Evolutionary conservation across 495 filamentous ascomycete species (phyloP), one percentile per base, ranked within the genome.

Genomic region (Elaphomyces granulatus): DNA sequence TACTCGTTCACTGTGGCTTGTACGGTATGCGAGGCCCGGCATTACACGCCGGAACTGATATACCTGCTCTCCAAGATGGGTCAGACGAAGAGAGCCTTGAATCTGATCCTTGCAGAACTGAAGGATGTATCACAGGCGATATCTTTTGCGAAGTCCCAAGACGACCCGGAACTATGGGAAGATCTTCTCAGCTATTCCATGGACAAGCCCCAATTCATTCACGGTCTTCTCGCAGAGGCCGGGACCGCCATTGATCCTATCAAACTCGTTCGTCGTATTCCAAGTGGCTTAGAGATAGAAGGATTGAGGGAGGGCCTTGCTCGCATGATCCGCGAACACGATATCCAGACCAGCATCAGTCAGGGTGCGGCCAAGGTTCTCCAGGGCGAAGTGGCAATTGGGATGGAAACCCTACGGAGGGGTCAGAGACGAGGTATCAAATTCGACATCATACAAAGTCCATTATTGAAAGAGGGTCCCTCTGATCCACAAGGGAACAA

Each of bases 161-260:
- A 87, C 42, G 88, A 96, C 43, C 74, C 76, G 0, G 83, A 88
- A 47, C 70, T 98, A 0, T 98, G 90, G 90, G 80, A 93, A 45
- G 90, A 98, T 50, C 70, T 98, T 8, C 75, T 98, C 15, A 74
- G 87, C 43, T 95, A 95, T 62, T 81, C 76, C 16, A 96, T 98
- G 92, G 84, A 94, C 57, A 93, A 93, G 47, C 90, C 90, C 0
- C 72, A 72, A 10, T 98, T 98, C 62, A 94, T 98, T 41, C 78
- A 84, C 14, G 92, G 83, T 2, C 64, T 98, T 6, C 73, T 98
- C 2, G 84, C 94, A 45, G 85, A 95, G 58, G 87, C 92, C 3
- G 90, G 92, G 9, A 94, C 87, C 3, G 73, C 83, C 3, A 87
- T 96, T 37, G 77, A 94, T 48, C 88, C 88, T 0, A 81, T 94